Base-by-base conservation (phyloP, 1,284 basidiomycete genomes). In the Cutaneotrichosporon sp. region DNA sequence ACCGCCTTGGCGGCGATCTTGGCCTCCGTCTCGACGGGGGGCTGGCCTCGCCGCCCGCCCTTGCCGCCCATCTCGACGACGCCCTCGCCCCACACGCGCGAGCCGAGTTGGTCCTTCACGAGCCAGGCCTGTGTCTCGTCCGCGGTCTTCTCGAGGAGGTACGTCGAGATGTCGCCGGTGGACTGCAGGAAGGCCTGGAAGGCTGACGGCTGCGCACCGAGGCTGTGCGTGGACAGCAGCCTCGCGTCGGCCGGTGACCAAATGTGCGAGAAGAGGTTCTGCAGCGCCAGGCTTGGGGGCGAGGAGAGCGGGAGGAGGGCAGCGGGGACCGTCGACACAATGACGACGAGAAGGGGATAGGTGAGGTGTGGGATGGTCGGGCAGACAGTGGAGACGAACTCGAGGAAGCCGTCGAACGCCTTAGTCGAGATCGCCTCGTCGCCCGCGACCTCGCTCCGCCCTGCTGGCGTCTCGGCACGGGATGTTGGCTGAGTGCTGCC, bases 401-500 rank as follows among this genome's bases (percentile, higher is more conserved):
- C 68, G 46, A 80, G 72, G 67, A 80, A 77, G n/a, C 63, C 86
- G n/a, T 72, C 72, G 70, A 89, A 92, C 2, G 87, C 83, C n/a
- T 77, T 65, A 18, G 67, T 69, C 4, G 51, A 27, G 2, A 33
- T 18, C 54, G 43, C 16, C 42, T 33, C 38, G 51, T 42, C 31
- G 43, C 55, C 16, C 13, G 38, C 24, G 7, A 34, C 22, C 29
- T 29, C 29, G 3, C 14, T 47, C 46, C n/a, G 53, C n/a, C 16
- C 29, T 11, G 56, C 34, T 3, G 58, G 55, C 14, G 59, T 25
- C 3, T 56, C 63, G 20, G 53, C 25, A 5, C 58, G 43, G 43
- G 54, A 60, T 43, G 52, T 63, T 34, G 33, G 63, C 58, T 51
- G 69, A 27, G 43, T 66, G 60, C 1, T 76, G 8, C 76, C 76